Conservation (phyloP, 305 asterid species). For the Fraxinus platypoda region DNA sequence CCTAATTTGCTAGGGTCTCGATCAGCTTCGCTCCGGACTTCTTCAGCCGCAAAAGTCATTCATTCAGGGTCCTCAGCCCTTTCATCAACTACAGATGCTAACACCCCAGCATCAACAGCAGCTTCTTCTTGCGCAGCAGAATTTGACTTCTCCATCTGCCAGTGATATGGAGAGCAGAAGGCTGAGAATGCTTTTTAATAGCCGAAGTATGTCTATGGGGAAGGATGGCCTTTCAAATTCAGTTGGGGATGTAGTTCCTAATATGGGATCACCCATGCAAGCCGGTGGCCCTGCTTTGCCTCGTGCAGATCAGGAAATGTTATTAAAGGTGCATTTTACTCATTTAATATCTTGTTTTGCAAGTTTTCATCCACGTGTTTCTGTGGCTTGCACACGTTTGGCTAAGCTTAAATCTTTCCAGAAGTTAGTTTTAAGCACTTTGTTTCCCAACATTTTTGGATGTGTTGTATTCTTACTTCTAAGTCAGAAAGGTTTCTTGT, state of each 20-base stretch:
- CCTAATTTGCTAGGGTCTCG: slow-evolving; percentile 60
- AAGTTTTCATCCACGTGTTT: not conserved
- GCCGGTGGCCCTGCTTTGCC: slow-evolving; percentile 72
- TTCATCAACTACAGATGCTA: slow-evolving; percentile 86
- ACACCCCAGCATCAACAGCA: slow-evolving; percentile 98
- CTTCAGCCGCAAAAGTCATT: slow-evolving; percentile 94
- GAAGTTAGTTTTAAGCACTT: not conserved
- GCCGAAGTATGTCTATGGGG: slow-evolving; percentile 79
- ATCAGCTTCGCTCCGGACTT: slow-evolving; percentile 87
- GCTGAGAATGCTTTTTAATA: slow-evolving; percentile 84
- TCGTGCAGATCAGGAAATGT: slow-evolving; percentile 81
- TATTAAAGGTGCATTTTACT: slow-evolving; percentile 61
- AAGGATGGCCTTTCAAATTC: slow-evolving; percentile 85
- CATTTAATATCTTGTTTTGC: not conserved
- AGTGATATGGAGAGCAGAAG: slow-evolving; percentile 82
- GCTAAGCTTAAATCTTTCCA: not conserved
- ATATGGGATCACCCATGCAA: slow-evolving; percentile 84
- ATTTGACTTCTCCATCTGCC: slow-evolving; percentile 80
- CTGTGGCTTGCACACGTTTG: not conserved
- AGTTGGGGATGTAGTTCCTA: slow-evolving; percentile 78
- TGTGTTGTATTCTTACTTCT: not conserved
- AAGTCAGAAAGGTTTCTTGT: not conserved
- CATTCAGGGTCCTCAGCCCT: slow-evolving; percentile 94
- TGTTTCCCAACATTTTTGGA: not conserved
- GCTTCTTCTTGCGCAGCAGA: slow-evolving; percentile 92